Base-by-base conservation (phyloP, 108 stramenopile species). In the Fragilaria crotonensis region DNA sequence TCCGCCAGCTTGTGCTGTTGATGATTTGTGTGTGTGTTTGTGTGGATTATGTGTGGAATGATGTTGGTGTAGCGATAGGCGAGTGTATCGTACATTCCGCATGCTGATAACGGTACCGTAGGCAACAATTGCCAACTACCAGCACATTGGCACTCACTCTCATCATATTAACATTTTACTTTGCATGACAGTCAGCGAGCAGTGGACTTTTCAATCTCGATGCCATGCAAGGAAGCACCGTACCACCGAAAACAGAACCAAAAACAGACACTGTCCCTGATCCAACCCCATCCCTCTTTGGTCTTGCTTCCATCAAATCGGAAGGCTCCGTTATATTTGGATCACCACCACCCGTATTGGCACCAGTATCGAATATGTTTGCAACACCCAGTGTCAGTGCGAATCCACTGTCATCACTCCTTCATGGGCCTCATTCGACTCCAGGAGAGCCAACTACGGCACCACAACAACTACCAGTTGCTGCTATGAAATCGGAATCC, bases 121-220 rank as follows among this genome's bases (percentile, higher is more conserved):
- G n/a, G n/a, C n/a, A n/a, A n/a, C n/a, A n/a, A n/a, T n/a, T n/a
- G n/a, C n/a, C n/a, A n/a, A n/a, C n/a, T n/a, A n/a, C n/a, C n/a
- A n/a, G n/a, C n/a, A n/a, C n/a, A n/a, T n/a, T n/a, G n/a, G n/a
- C n/a, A 41, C 36, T 41, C 36, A 41, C 48, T 49, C 48, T 19
- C n/a, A n/a, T n/a, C n/a, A n/a, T n/a, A n/a, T n/a, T n/a, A n/a
- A n/a, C n/a, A n/a, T n/a, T n/a, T n/a, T n/a, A n/a, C n/a, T n/a
- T n/a, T n/a, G n/a, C n/a, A n/a, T n/a, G n/a, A n/a, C 36, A 41
- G 36, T 11, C 36, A 14, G 36, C 36, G 14, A 41, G 36, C 14
- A 41, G 36, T 41, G 36, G 36, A 14, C 57, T 81, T 29, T 77
- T 89, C 66, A 85, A 81, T 63, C 64, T 89, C 50, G 87, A 89